Evolutionary conservation across 768 basidiomycete species (phyloP), one percentile per base, ranked within the genome.

Genomic region (Leccinum ochraceum): DNA sequence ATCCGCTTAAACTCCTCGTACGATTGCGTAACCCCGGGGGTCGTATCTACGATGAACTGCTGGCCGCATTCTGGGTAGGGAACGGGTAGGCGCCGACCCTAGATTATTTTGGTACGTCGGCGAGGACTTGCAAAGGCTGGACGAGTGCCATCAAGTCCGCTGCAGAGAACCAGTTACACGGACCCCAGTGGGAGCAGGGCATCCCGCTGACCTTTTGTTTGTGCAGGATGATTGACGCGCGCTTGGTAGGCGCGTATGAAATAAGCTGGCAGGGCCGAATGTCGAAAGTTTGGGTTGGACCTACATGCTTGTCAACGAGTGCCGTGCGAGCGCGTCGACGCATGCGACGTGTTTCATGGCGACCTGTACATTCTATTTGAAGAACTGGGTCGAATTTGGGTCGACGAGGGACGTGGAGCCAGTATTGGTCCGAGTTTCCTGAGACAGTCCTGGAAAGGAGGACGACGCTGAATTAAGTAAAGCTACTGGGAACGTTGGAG

Each of bases 61-160:
- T 80, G 77, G 65, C 86, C 85, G 0, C 74, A 77, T 59, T 56
- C 28, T 65, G 63, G 4, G 76, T 74, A 6, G 82, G 71, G 10
- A 87, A 63, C 1, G 88, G 87, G 52, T 87, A 78, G 2, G 85
- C 86, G 2, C 88, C 88, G 22, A 89, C 80, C n/a, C 88, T 2
- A 30, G 9, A 30, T 30, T 30, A 1, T 10, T 3, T 9, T 30
- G 9, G 8, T 30, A 30, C 30, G 28, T 28, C 28, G 30, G 30
- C 9, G 30, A 30, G 34, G 34, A 34, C 34, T 34, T 34, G 34
- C 34, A 34, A 34, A 34, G 34, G 34, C 34, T 34, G 1, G 11
- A 34, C 32, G 34, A 34, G 34, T 34, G 34, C 34, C 34, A 13
- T 34, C 34, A 13, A 34, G 13, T 34, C 88, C 37, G n/a, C 44